Evolutionary conservation across 768 basidiomycete species (phyloP).

Genomic region (Peribolospora kevripleyi): DNA sequence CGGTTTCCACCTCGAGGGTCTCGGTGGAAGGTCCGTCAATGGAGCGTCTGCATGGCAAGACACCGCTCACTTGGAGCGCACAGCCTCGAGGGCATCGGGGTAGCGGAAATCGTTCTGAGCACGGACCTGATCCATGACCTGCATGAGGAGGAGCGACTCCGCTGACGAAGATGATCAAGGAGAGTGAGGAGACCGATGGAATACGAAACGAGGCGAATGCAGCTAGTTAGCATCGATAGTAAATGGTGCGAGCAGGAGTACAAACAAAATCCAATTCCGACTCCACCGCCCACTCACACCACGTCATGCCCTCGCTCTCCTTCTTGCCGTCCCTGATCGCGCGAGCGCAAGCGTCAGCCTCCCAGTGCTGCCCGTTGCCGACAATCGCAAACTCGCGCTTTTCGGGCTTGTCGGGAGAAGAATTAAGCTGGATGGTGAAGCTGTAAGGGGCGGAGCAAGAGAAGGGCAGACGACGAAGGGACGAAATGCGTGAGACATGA

Average conservation of each 20-base stretch:
- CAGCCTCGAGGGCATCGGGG: constrained; percentile 1
- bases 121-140: constrained; percentile 9
- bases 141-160: not conserved
- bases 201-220: not conserved
- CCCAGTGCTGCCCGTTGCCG: constrained; percentile 10
- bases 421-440: not conserved
- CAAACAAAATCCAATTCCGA: not conserved
- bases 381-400: not conserved
- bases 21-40: no score
- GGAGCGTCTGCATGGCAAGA: not conserved
- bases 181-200: not conserved
- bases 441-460: not conserved
- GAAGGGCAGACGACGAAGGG: not conserved
- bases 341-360: constrained; percentile 12
- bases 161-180: no score
- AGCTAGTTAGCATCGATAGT: no score
- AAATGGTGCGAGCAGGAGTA: no score
- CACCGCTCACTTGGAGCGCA: not conserved
- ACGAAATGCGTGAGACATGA: not conserved
- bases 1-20: no score
- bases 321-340: constrained; percentile 10
- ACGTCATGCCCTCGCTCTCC: constrained; percentile 5
- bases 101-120: constrained; percentile 1
- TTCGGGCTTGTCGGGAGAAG: not conserved
- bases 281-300: not conserved